A percentile compares a stretch with the other conserved stretches of the same genome.
Evolutionary conservation across 345 rosid species (phyloP).

Genomic region (Eucalyptus pauciflora): DNA sequence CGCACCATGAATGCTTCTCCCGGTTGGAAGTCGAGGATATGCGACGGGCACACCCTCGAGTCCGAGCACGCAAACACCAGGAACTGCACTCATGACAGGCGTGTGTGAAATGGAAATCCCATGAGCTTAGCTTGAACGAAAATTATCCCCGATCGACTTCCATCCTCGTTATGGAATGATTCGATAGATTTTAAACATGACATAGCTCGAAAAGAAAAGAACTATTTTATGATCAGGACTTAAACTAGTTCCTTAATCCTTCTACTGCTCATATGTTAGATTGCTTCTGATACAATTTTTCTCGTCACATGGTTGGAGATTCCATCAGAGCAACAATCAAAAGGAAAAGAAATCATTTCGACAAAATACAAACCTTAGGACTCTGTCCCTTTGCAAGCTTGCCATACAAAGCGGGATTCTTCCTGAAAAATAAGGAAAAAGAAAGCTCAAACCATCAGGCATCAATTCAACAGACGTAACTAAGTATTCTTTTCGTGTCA

Average conservation of each 20-base stretch:
- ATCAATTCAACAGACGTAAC: not conserved
- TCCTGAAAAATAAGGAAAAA: conserved; percentile 26
- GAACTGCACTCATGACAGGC: conserved; percentile 34
- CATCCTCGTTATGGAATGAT: not conserved
- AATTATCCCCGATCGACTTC: not conserved
- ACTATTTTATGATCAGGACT: not conserved
- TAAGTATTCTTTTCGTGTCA: not conserved
- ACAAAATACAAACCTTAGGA: conserved; percentile 46
- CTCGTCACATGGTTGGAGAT: not conserved
- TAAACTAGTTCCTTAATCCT: not conserved
- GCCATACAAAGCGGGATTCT: conserved; percentile 45
- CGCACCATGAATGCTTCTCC: conserved; percentile 97
- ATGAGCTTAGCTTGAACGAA: no score
- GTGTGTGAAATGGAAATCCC: not conserved
- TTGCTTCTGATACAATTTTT: not conserved
- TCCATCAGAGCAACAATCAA: not conserved
- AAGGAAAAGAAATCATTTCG: not conserved
- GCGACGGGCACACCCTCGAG: conserved; percentile 93
- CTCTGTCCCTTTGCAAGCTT: conserved; percentile 67
- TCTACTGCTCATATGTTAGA: not conserved
- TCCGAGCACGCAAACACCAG: conserved; percentile 97
- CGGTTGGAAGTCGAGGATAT: conserved; percentile 77
- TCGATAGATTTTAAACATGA: not conserved
- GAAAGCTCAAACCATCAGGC: not conserved
- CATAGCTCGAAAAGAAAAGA: not conserved